Evolutionary conservation across 768 basidiomycete species (phyloP).

Genomic region (Trametes cingulata): DNA sequence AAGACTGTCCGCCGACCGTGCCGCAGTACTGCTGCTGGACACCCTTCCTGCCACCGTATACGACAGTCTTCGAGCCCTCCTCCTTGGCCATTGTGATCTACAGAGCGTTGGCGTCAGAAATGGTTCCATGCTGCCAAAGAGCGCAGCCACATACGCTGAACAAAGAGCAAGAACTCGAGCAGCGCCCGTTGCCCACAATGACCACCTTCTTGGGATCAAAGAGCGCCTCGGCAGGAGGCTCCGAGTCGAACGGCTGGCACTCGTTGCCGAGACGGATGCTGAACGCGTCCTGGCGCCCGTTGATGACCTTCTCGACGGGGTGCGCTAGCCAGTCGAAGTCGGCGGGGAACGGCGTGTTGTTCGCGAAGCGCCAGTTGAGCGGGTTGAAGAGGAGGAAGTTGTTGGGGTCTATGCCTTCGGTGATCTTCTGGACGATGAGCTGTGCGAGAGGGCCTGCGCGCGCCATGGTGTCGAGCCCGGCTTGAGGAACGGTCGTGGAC

Average conservation of each 20-base stretch:
- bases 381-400: slow-evolving; percentile 50
- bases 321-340: slow-evolving; percentile 50
- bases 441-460: slow-evolving; percentile 52
- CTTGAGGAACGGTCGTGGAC: slow-evolving; percentile 51
- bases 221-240: slow-evolving; percentile 44
- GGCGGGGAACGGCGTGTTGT: slow-evolving; percentile 43
- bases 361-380: slow-evolving; percentile 48
- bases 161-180: slow-evolving; percentile 31
- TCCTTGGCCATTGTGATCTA: slow-evolving; percentile 62
- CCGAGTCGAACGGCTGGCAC: slow-evolving; percentile 37
- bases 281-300: slow-evolving; percentile 51
- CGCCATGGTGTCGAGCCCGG: slow-evolving; percentile 52
- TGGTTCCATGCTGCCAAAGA: not conserved
- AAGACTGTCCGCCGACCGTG: slow-evolving; percentile 63
- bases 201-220: slow-evolving; percentile 51
- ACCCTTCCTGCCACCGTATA: slow-evolving; percentile 52
- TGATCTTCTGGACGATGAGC: slow-evolving; percentile 47
- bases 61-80: slow-evolving; percentile 57
- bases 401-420: slow-evolving; percentile 45
- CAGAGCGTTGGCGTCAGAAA: not conserved
- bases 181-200: slow-evolving; percentile 55
- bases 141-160: slow-evolving; percentile 29
- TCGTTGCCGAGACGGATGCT: slow-evolving; percentile 42
- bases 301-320: slow-evolving; percentile 43
- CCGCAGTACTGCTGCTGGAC: slow-evolving; percentile 59